These are phyloP conservation scores for Trematosphaeria pertusa DNA, from an alignment of 2,329 filamentous ascomycete genomes.

Conservation along the genomic window DNA sequence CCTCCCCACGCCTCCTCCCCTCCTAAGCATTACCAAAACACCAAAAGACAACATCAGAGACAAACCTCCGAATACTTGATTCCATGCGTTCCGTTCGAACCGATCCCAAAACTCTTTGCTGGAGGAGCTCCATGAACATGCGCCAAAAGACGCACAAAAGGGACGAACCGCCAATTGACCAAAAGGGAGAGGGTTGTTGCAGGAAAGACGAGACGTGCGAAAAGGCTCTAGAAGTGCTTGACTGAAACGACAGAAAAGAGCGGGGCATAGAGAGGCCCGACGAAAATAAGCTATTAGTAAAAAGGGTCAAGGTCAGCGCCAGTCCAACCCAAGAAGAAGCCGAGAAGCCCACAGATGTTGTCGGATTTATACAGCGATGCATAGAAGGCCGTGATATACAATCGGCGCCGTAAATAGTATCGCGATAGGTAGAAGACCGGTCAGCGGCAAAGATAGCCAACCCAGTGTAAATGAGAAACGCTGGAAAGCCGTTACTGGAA, in stretches of 20 bases:
- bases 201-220: too few relatives aligned
- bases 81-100: background rate
- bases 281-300: slow-evolving; percentile 1
- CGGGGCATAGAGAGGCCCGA: background rate
- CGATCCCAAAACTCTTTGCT: slow-evolving; percentile 3
- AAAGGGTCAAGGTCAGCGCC: slow-evolving; percentile 10
- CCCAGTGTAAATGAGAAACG: slow-evolving; percentile 12
- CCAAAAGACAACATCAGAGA: background rate
- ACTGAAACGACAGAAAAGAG: background rate
- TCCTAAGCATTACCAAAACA: background rate
- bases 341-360: slow-evolving; percentile 6
- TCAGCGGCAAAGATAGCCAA: slow-evolving; percentile 13
- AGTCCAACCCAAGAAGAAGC: slow-evolving; percentile 15
- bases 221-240: too few relatives aligned
- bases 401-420: slow-evolving; percentile 21
- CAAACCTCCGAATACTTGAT: background rate
- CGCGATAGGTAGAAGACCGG: slow-evolving; percentile 4
- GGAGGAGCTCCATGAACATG: background rate
- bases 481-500: slow-evolving; percentile 1
- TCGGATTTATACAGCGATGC: slow-evolving; percentile 23
- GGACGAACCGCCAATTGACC: background rate
- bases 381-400: slow-evolving; percentile 28
- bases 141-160: background rate
- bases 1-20: background rate
- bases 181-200: too few relatives aligned